Base-by-base conservation (phyloP, 2,329 filamentous ascomycete species). In the Colletotrichum sp. region DNA sequence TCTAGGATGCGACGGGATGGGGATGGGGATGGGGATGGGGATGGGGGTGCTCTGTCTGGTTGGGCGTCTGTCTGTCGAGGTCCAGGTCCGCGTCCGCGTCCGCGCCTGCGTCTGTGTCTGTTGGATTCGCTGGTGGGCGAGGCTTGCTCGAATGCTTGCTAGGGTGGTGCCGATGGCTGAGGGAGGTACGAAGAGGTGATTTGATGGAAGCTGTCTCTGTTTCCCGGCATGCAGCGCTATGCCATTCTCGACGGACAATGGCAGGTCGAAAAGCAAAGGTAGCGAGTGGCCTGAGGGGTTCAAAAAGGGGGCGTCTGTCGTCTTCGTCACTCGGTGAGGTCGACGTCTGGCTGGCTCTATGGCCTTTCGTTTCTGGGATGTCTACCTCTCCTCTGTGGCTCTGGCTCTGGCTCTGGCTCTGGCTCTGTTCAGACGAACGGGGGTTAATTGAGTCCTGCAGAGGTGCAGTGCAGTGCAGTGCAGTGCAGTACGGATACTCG, bases 381-480 rank as follows among this genome's bases (percentile, higher is more conserved):
- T 22, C 59, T 27, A 22, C 27, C 1, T 19, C 59, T 61, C 32
- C 6, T 36, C 12, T 39, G 52, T n/a, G 39, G 39, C 15, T 30
- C 16, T 44, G 28, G 55, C 57, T 55, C 55, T 60, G 28, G 55
- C 57, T 55, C 55, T 60, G 39, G 39, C 15, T 30, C 16, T 44
- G 28, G 55, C 57, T 55, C 55, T 60, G 55, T 75, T 75, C 73
- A 73, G 73, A 75, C 64, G 73, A 75, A 73, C 73, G 52, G 73
- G 64, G 70, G 59, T 75, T 52, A 65, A 68, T 2, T 39, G 36
- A 32, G 32, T 60, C 28, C 25, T 44, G 65, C 28, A 28, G 32
- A 68, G 16, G 27, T n/a, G 59, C 28, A 61, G 8, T 61, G 44
- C 16, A 27, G 55, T 28, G 57, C 25, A 32, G 5, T 60, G 8